A percentile compares a stretch with the other conserved stretches of the same genome.
Evolutionary conservation across 2,329 filamentous ascomycete species (phyloP).

Genomic region (Penicillium sp.): DNA sequence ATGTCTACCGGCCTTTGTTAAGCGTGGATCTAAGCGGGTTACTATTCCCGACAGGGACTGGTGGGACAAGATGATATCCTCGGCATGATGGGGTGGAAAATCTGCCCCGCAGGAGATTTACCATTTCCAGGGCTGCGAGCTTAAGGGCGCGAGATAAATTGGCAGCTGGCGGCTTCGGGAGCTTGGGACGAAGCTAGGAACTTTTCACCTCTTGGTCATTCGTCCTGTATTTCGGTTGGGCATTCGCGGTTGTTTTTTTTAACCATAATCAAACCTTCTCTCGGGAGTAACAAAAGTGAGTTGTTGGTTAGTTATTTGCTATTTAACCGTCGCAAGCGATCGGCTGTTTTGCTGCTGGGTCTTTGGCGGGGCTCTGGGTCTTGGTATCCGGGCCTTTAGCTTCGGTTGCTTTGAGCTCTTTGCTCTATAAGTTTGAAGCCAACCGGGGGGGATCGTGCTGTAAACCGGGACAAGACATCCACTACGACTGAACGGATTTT

Average conservation of each 20-base stretch:
- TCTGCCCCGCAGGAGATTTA: conserved; percentile 39
- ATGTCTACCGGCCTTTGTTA: background rate
- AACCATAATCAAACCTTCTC: background rate
- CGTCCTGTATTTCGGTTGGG: background rate
- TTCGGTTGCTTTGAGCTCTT: background rate
- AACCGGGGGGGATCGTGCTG: background rate
- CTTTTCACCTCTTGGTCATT: background rate
- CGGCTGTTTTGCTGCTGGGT: background rate
- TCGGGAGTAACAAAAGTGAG: background rate
- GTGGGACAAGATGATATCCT: background rate
- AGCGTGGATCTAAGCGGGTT: background rate
- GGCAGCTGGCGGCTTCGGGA: background rate
- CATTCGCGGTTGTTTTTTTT: background rate
- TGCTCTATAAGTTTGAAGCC: conserved; percentile 1
- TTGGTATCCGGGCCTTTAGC: background rate
- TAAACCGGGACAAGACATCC: background rate
- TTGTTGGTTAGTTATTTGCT: background rate
- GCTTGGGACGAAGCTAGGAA: background rate
- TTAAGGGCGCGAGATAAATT: background rate
- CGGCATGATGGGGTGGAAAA: conserved; percentile 11
- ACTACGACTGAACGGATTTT: background rate
- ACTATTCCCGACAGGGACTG: background rate
- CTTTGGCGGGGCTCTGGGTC: background rate
- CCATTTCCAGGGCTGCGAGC: conserved; percentile 27
- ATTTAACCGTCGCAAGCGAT: conserved; percentile 6